A percentile compares a stretch with the other conserved stretches of the same genome.
These are phyloP conservation scores for Leccinum subrobustum DNA, from an alignment of 1,284 basidiomycete species.

Conservation along the genomic window DNA sequence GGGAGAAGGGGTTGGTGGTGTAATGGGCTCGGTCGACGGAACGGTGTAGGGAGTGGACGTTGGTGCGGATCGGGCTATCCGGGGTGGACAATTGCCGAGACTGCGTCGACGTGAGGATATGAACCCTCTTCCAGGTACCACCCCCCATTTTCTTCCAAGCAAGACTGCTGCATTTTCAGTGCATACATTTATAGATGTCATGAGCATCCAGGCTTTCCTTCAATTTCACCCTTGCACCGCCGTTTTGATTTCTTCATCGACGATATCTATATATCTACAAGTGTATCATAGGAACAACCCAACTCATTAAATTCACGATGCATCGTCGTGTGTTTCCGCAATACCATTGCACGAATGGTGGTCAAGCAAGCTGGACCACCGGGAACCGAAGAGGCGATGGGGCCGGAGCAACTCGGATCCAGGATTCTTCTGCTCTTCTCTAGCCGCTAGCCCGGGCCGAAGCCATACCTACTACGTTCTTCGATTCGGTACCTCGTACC, in stretches of 20 bases:
- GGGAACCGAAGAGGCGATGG: too few relatives aligned
- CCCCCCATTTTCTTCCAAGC: neutral
- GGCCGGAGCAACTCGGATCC: too few relatives aligned
- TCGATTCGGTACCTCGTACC: neutral
- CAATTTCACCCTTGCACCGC: neutral
- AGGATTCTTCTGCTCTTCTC: too few relatives aligned
- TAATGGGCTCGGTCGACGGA: neutral
- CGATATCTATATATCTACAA: neutral
- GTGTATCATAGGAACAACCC: neutral
- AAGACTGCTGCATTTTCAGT: neutral
- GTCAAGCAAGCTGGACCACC: too few relatives aligned
- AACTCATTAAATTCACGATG: neutral
- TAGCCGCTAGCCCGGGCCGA: too few relatives aligned
- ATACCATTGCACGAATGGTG: neutral
- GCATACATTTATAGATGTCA: neutral
- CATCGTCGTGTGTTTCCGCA: neutral
- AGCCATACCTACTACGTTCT: too few relatives aligned
- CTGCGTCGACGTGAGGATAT: neutral
- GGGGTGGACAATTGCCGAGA: neutral
- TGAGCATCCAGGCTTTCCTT: neutral
- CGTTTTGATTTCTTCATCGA: neutral
- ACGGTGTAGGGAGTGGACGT: neutral
- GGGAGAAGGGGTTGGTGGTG: conserved; percentile 36
- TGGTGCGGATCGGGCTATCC: neutral
- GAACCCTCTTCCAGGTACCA: neutral